These are phyloP conservation scores for Leucocoprinus birnbaumii DNA, from an alignment of 768 basidiomycete species.

Conservation along the genomic window DNA sequence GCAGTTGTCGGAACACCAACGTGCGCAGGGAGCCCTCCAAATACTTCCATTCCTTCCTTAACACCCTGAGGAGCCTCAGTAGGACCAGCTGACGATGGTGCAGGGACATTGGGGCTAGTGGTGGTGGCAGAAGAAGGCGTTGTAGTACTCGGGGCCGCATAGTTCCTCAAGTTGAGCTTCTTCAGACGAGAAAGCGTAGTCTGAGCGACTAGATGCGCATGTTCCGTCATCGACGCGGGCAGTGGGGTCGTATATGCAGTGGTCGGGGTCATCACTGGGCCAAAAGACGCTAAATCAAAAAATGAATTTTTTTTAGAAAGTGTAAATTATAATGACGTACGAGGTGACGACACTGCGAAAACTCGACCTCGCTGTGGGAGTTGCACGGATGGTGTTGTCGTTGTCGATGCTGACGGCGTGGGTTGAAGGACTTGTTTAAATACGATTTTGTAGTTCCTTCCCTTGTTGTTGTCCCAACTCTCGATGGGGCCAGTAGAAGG, in stretches of 20 bases:
- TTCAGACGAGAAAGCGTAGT: constrained; percentile 30
- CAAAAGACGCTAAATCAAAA: constrained; percentile 9
- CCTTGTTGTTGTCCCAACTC: constrained; percentile 93
- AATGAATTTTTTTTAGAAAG: no score
- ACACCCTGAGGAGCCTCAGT: no score
- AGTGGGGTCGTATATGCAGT: constrained; percentile 7
- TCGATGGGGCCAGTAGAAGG: constrained; percentile 41
- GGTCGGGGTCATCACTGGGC: constrained; percentile 9
- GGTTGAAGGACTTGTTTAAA: constrained; percentile 39
- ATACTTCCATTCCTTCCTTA: no score
- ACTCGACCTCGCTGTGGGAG: not conserved
- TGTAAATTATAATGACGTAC: no score
- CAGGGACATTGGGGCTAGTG: not conserved
- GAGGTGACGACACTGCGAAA: constrained; percentile 20
- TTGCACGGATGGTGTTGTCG: not conserved
- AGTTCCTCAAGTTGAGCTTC: constrained; percentile 45
- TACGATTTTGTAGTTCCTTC: constrained; percentile 71
- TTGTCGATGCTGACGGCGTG: not conserved
- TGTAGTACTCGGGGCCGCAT: constrained; percentile 40
- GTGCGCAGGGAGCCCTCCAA: no score
- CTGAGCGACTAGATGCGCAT: constrained; percentile 27
- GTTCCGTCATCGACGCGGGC: constrained; percentile 14
- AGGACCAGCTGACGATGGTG: no score
- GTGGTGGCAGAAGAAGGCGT: not conserved
- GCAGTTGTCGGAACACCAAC: not conserved